Evolutionary conservation across 140 eudicot genomes (phyloP).

Genomic region (Stevia rebaudiana): DNA sequence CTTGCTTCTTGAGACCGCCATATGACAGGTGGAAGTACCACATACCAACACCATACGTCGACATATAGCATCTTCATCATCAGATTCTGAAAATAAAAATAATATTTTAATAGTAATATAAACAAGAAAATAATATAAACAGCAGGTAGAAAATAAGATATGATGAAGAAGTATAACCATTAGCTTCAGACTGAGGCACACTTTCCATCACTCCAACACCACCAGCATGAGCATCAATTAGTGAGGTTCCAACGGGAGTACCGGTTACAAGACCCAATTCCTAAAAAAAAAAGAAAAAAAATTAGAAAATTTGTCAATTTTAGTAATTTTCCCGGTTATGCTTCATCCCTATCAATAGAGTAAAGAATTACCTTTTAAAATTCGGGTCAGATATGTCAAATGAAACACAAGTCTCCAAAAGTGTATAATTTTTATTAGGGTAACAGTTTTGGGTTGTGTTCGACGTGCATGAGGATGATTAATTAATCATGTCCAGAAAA

Average conservation of each 20-base stretch:
- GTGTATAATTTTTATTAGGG: neutral
- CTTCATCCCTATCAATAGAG: neutral
- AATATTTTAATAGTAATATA: neutral
- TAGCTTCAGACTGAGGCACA: constrained; percentile 41
- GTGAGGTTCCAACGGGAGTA: constrained; percentile 89
- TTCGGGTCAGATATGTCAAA: neutral
- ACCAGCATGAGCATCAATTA: constrained; percentile 99
- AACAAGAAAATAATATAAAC: neutral
- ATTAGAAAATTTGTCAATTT: no score
- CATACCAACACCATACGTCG: constrained; percentile 94
- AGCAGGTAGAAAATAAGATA: neutral
- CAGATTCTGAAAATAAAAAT: constrained; percentile 44
- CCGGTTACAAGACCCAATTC: constrained; percentile 77
- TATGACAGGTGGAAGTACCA: constrained; percentile 97
- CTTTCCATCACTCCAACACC: constrained; percentile 99
- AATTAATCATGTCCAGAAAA: neutral
- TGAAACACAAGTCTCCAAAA: neutral
- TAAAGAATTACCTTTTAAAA: neutral
- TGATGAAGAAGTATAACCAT: constrained; percentile 33
- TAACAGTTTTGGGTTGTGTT: neutral
- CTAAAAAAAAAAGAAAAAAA: constrained; percentile 27
- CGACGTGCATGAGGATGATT: neutral
- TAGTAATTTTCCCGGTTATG: neutral
- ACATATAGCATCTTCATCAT: constrained; percentile 66
- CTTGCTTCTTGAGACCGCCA: constrained; percentile 81